Evolutionary conservation across 2,329 filamentous ascomycete genomes (phyloP).

Genomic region (Cytospora mali): DNA sequence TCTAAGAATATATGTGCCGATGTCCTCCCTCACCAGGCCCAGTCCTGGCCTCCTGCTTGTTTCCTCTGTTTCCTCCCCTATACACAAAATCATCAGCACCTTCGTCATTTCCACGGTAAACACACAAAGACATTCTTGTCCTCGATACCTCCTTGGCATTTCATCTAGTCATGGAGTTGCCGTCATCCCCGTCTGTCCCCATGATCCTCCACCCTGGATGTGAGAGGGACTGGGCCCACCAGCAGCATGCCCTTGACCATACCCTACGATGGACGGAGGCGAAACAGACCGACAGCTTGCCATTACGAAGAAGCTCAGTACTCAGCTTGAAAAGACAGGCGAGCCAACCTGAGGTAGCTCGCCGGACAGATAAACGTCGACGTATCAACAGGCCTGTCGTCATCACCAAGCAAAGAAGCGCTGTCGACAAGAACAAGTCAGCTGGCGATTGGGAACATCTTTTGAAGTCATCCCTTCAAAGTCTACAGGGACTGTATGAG

Average conservation of each 20-base stretch:
- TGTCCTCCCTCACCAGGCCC: slow-evolving; percentile 2
- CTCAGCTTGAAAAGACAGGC: slow-evolving; percentile 19
- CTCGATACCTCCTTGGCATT: background rate
- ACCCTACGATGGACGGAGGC: slow-evolving; percentile 9
- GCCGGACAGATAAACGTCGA: slow-evolving; percentile 8
- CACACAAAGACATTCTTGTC: slow-evolving; percentile 2
- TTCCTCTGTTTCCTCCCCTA: slow-evolving; percentile 3
- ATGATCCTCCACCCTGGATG: slow-evolving; percentile 24
- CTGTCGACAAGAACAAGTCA: slow-evolving; percentile 9
- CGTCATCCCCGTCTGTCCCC: slow-evolving; percentile 15
- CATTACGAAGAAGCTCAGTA: slow-evolving; percentile 18
- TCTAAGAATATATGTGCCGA: slow-evolving; percentile 9
- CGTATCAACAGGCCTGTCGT: slow-evolving; percentile 11
- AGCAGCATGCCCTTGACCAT: slow-evolving; percentile 25
- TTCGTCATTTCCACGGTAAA: background rate
- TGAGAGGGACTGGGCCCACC: slow-evolving; percentile 23
- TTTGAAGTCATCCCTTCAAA: slow-evolving; percentile 14
- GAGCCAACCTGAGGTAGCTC: slow-evolving; percentile 5
- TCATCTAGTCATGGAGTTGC: slow-evolving; percentile 24
- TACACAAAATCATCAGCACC: background rate
- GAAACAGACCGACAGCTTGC: slow-evolving; percentile 14
- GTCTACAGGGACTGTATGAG: slow-evolving; percentile 20
- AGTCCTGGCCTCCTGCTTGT: background rate
- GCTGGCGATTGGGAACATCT: slow-evolving; percentile 23
- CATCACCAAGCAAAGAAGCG: slow-evolving; percentile 14